Evolutionary conservation across 768 basidiomycete genomes (phyloP).

Genomic region (Tremella fuciformis): DNA sequence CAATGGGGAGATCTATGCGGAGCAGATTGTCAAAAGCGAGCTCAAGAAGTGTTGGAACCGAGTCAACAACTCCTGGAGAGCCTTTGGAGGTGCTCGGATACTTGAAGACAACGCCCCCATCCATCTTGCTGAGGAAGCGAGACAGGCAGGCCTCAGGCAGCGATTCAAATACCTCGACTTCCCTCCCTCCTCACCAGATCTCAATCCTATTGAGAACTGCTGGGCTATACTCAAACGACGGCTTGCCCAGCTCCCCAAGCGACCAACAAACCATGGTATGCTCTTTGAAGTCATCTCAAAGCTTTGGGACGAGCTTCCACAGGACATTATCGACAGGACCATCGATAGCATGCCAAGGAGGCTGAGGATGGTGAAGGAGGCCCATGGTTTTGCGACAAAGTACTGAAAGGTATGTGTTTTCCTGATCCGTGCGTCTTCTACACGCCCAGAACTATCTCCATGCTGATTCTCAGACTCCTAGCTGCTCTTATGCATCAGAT

Average conservation of each 20-base stretch:
- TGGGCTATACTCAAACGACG: constrained; percentile 14
- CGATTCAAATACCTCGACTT: constrained; percentile 9
- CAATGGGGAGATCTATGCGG: constrained; percentile 9
- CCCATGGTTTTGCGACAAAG: constrained; percentile 11
- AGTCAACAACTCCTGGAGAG: not conserved
- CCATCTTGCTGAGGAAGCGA: constrained; percentile 6
- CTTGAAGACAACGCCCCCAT: constrained; percentile 17
- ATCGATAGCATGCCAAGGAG: constrained; percentile 20
- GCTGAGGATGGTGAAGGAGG: constrained; percentile 10
- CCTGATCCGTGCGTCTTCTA: not conserved
- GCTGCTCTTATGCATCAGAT: not conserved
- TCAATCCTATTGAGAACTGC: constrained; percentile 23
- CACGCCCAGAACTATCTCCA: not conserved
- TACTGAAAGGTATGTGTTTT: not conserved
- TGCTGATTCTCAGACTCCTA: not conserved
- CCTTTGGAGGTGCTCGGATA: constrained; percentile 15
- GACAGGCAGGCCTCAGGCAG: constrained; percentile 6
- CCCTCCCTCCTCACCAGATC: constrained; percentile 21
- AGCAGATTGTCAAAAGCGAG: constrained; percentile 12
- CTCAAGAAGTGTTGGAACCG: not conserved
- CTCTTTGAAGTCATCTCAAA: constrained; percentile 7
- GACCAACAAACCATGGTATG: constrained; percentile 7
- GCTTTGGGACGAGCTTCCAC: constrained; percentile 17
- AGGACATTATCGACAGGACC: constrained; percentile 12
- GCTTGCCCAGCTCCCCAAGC: constrained; percentile 5